Percentiles rank a stretch among this genome's conserved stretches.
Evolutionary conservation across 768 basidiomycete genomes (phyloP).

Genomic region (Aureoboletus auriporus): DNA sequence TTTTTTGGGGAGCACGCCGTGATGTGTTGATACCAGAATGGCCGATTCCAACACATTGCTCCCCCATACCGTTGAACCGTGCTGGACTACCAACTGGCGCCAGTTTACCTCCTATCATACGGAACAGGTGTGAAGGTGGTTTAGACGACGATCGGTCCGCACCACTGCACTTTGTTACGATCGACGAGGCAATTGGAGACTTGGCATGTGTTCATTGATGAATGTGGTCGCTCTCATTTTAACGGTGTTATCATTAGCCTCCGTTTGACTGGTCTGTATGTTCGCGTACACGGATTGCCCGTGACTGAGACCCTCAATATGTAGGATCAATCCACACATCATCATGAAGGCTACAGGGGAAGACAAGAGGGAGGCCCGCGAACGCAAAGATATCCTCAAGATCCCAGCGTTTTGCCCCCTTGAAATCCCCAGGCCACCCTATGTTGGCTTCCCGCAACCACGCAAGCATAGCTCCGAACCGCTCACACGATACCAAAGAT

Average conservation of each 20-base stretch:
- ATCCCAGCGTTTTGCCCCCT: constrained; percentile 48
- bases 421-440: constrained; percentile 6
- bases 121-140: constrained; percentile 34
- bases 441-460: constrained; percentile 47
- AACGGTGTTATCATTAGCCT: constrained; percentile 37
- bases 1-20: constrained; percentile 63
- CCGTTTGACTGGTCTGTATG: constrained; percentile 61
- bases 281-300: neutral
- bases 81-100: constrained; percentile 44
- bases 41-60: constrained; percentile 59
- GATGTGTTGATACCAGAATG: constrained; percentile 56
- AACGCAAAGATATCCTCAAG: constrained; percentile 33
- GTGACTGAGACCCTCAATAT: constrained; percentile 1
- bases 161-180: constrained; percentile 54
- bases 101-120: constrained; percentile 38
- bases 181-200: constrained; percentile 66
- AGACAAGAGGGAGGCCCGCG: constrained; percentile 32
- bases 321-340: constrained; percentile 57
- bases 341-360: constrained; percentile 31
- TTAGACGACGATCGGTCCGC: constrained; percentile 43
- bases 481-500: constrained; percentile 38
- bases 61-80: constrained; percentile 32
- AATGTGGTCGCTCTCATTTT: constrained; percentile 7
- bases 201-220: constrained; percentile 43
- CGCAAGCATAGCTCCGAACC: constrained; percentile 42